A percentile compares a stretch with the other conserved stretches of the same genome.
Conservation (phyloP, 2,329 filamentous ascomycete genomes). For the Teratosphaeria epicoccoides region DNA sequence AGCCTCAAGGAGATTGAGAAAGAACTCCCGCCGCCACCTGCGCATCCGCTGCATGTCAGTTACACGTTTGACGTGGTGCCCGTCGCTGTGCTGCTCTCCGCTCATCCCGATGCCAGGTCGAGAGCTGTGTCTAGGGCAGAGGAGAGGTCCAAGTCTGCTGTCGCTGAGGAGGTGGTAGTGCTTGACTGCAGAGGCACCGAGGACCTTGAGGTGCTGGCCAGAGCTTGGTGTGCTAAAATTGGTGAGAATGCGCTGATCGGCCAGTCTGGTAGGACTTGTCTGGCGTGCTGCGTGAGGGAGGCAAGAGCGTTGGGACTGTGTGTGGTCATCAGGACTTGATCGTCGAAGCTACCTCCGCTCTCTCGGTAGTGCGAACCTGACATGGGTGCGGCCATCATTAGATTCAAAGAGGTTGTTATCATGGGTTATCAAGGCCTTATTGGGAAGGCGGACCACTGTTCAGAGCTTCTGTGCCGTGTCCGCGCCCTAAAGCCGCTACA, state of each 20-base stretch:
- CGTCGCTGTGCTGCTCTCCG: conserved; percentile 17
- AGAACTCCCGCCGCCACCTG: conserved; percentile 29
- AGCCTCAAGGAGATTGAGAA: conserved; percentile 9
- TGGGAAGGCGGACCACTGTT: background rate
- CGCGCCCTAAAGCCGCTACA: background rate
- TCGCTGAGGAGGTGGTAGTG: conserved; percentile 28
- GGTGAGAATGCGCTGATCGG: conserved; percentile 66
- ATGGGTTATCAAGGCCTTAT: background rate
- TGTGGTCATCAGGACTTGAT: conserved; percentile 44
- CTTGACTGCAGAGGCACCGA: conserved; percentile 47
- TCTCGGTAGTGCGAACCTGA: no score
- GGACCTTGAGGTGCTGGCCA: conserved; percentile 58
- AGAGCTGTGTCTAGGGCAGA: conserved; percentile 6
- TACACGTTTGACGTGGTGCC: conserved; percentile 29
- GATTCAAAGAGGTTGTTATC: background rate
- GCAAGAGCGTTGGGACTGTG: conserved; percentile 60
- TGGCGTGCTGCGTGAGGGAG: conserved; percentile 65
- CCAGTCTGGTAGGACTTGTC: conserved; percentile 54
- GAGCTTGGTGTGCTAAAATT: conserved; percentile 62
- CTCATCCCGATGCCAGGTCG: conserved; percentile 2
- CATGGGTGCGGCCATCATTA: no score
- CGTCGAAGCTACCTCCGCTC: no score
- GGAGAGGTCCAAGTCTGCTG: conserved; percentile 6
- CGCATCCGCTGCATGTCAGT: conserved; percentile 32
- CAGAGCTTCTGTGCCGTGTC: background rate